Conservation (phyloP, 768 basidiomycete genomes). For the Rhodosporidiobolus odoratus region DNA sequence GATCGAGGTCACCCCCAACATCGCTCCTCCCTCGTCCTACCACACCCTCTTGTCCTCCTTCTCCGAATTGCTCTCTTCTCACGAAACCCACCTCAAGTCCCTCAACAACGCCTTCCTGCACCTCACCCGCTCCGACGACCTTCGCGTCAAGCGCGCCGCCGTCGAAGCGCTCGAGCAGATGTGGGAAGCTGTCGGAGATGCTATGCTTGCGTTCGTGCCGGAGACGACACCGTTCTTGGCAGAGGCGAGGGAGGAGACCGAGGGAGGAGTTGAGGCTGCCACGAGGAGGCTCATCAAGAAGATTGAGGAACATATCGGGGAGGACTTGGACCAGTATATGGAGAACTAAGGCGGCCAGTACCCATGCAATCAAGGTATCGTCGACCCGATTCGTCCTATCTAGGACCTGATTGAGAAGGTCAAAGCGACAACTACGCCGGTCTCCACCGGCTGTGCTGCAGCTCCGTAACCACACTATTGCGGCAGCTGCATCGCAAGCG, state of each 20-base stretch:
- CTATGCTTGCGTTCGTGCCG: conserved; percentile 35
- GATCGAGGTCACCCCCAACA: conserved; percentile 50
- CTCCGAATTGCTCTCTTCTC: conserved; percentile 49
- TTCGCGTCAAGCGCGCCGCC: conserved; percentile 63
- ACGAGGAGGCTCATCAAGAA: conserved; percentile 35
- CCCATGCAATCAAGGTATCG: too few species aligned
- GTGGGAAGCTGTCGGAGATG: conserved; percentile 53
- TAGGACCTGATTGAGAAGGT: too few species aligned
- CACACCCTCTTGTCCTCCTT: conserved; percentile 44
- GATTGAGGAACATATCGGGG: conserved; percentile 37
- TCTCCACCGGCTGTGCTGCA: too few species aligned
- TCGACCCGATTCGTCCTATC: too few species aligned
- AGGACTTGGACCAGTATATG: conserved; percentile 25
- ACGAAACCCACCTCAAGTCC: conserved; percentile 63
- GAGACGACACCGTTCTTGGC: conserved; percentile 41
- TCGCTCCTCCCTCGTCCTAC: conserved; percentile 12
- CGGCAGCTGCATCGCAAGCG: too few species aligned
- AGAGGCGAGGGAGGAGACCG: conserved; percentile 39
- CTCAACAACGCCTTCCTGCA: conserved; percentile 79
- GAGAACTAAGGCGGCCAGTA: too few species aligned
- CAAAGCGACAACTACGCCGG: too few species aligned
- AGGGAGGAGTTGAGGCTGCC: conserved; percentile 36
- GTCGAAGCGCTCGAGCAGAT: conserved; percentile 63
- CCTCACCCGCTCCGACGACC: conserved; percentile 80
- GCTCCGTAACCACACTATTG: too few species aligned